Evolutionary conservation across 176 grass and related monocot genomes (phyloP).

Genomic region (Cymbopogon citratus): DNA sequence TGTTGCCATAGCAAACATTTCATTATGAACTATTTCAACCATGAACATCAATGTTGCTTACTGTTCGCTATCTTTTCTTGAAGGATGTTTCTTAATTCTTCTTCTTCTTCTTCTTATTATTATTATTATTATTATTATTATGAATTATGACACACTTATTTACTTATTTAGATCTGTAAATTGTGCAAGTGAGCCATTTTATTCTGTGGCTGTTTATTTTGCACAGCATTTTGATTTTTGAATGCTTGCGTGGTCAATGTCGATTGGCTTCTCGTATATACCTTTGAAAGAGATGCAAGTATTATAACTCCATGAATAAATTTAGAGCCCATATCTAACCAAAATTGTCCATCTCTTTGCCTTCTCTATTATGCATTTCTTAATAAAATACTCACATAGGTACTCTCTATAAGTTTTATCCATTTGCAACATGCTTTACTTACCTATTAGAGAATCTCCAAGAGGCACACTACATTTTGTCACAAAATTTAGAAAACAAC

Average conservation of each 20-base stretch:
- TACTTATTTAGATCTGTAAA: not conserved
- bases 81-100: not conserved
- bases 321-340: not conserved
- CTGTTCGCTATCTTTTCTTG: not conserved
- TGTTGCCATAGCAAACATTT: slow-evolving; percentile 1
- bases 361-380: not conserved
- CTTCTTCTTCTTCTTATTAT: too few species aligned
- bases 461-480: not conserved
- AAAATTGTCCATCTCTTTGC: not conserved
- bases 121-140: too few species aligned
- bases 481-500: not conserved
- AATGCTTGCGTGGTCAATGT: not conserved
- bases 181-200: not conserved
- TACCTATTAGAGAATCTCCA: not conserved
- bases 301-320: not conserved
- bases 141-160: not conserved
- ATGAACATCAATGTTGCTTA: not conserved
- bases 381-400: not conserved
- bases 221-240: not conserved
- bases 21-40: not conserved
- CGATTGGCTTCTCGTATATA: not conserved
- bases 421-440: not conserved
- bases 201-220: not conserved
- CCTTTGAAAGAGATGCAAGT: not conserved
- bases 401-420: not conserved